These are phyloP conservation scores for Chytriomyces confervae DNA, from an alignment of 192 early-diverging fungal genomes.

Conservation along the genomic window DNA sequence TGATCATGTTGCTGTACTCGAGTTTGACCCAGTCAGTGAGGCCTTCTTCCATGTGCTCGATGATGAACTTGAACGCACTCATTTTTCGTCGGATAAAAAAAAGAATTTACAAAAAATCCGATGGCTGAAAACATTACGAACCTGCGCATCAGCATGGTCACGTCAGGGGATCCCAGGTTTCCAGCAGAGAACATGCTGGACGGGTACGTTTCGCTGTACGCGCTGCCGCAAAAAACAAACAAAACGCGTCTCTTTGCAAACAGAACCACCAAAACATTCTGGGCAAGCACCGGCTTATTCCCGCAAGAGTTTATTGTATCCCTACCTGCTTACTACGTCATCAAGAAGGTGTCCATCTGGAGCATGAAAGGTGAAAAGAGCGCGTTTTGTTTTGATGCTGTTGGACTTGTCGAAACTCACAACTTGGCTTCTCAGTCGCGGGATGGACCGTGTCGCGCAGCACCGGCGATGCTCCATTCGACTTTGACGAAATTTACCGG, in stretches of 20 bases:
- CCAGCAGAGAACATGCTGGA: conserved; percentile 28
- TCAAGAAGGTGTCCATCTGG: conserved; percentile 39
- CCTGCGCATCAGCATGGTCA: conserved; percentile 31
- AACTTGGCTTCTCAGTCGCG: conserved; percentile 17
- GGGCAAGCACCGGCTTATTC: conserved; percentile 20
- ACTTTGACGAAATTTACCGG: conserved; percentile 32
- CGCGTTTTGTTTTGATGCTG: neutral
- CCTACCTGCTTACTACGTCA: neutral
- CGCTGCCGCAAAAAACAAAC: neutral
- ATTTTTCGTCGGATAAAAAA: conserved; percentile 2
- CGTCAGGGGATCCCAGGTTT: conserved; percentile 24
- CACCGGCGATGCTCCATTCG: conserved; percentile 13
- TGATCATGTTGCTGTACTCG: conserved; percentile 79
- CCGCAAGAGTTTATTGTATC: conserved; percentile 32
- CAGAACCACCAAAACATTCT: conserved; percentile 26
- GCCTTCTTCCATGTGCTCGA: conserved; percentile 78
- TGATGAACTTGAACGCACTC: conserved; percentile 60
- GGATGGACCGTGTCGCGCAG: conserved; percentile 30
- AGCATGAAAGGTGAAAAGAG: conserved; percentile 31
- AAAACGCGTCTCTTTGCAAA: neutral
- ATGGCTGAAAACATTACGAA: conserved; percentile 49
- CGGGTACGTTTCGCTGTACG: conserved; percentile 5
- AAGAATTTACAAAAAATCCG: conserved; percentile 17
- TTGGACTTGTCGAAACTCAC: neutral
- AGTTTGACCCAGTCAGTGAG: conserved; percentile 44